These are phyloP conservation scores for Rutstroemia sp. DNA, from an alignment of 2,329 filamentous ascomycete genomes.

Conservation along the genomic window DNA sequence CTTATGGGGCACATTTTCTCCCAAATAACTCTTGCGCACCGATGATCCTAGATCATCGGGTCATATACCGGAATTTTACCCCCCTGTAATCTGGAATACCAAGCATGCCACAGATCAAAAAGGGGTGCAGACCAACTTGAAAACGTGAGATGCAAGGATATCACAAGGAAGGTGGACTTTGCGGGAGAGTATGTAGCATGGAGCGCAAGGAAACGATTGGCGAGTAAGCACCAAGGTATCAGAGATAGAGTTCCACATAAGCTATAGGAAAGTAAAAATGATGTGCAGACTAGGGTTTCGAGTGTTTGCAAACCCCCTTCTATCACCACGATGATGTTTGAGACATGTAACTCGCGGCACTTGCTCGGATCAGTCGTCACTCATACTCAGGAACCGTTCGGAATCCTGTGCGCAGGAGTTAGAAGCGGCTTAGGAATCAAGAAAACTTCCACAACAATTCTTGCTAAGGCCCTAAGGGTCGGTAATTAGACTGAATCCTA, in stretches of 20 bases:
- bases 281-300: background rate
- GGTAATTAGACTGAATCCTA: background rate
- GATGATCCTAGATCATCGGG: background rate
- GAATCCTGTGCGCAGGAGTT: background rate
- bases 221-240: background rate
- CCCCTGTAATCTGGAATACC: background rate
- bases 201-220: background rate
- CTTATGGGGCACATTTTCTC: background rate
- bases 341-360: background rate
- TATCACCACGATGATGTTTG: background rate
- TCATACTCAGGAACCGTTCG: too few relatives aligned
- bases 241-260: background rate
- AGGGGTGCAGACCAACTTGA: background rate
- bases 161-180: background rate
- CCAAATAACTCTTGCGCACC: background rate
- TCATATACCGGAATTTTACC: background rate
- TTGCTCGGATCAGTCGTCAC: background rate
- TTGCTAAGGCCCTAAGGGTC: background rate
- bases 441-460: background rate
- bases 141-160: conserved; percentile 3
- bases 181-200: background rate
- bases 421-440: background rate
- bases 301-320: background rate
- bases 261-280: background rate
- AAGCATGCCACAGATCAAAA: background rate